Evolutionary conservation across 2,329 filamentous ascomycete species (phyloP), one percentile per base, ranked within the genome.

Genomic region (Epicoccum sorghinum): DNA sequence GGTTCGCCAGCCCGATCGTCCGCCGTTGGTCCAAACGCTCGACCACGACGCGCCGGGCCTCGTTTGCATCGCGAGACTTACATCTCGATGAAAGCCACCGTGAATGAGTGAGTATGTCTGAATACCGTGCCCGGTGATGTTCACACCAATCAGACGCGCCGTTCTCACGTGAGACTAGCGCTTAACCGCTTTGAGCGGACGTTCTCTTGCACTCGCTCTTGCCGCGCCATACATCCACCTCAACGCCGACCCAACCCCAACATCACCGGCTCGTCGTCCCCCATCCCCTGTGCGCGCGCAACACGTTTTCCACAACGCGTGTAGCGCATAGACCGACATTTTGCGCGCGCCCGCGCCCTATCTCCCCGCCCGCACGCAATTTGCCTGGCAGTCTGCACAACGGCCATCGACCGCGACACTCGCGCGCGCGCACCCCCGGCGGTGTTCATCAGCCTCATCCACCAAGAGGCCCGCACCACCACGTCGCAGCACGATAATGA

Each of bases 281-380:
- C 65, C 71, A 72, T 72, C 71, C 65, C 66, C 62, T 57, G 58
- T 65, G 64, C 65, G 65, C 60, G 60, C 67, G 64, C 70, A 69
- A 70, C 71, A 72, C 72, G 66, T 60, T 69, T 49, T 64, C 52
- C 58, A 59, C 61, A 57, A 70, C 73, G 73, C 72, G 73, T 75
- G 65, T 43, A 66, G 57, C 52, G 48, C 50, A 48, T 57, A 50
- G 41, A 57, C 46, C 29, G 59, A 42, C 60, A 52, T 56, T 61
- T 48, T 50, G 61, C 68, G 66, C 68, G 68, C 66, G 56, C 60
- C 61, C 59, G 67, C 65, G 62, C 60, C 32, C 63, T 45, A 39
- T 27, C 36, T 7, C 48, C 59, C 49, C 62, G 51, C 55, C 59
- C 51, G 47, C 60, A 58, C 62, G 57, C 55, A 68, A 61, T 68